Percentiles rank a stretch among this genome's conserved stretches.
Conservation (phyloP, 225 moss, liverwort and hornwort species). For the Physcomitrium patens region DNA sequence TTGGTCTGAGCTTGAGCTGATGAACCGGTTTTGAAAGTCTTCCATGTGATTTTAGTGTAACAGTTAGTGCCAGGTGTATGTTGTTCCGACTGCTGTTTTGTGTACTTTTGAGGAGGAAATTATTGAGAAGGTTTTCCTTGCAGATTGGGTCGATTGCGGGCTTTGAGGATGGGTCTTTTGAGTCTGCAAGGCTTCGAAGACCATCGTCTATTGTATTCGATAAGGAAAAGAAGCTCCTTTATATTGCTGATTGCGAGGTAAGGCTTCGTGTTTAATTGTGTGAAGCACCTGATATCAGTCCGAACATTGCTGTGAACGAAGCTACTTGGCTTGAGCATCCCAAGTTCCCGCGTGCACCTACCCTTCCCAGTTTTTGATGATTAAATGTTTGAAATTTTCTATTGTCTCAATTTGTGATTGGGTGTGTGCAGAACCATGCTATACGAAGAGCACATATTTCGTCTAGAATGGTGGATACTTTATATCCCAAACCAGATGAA, state of each 20-base stretch:
- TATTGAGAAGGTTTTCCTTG: conserved; percentile 4
- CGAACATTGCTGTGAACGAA: conserved; percentile 7
- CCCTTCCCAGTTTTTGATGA: not conserved
- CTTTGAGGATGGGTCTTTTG: conserved; percentile 78
- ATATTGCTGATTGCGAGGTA: conserved; percentile 90
- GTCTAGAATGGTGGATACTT: conserved; percentile 53
- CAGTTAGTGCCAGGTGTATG: not conserved
- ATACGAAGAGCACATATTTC: conserved; percentile 70
- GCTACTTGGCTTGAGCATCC: too few relatives aligned
- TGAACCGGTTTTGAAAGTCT: not conserved
- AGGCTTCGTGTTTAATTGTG: not conserved
- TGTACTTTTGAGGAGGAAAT: not conserved
- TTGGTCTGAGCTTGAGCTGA: conserved; percentile 14
- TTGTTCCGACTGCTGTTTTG: not conserved
- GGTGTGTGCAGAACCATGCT: conserved; percentile 69
- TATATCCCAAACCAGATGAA: conserved; percentile 41
- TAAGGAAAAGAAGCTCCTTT: conserved; percentile 47
- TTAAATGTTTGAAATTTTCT: not conserved
- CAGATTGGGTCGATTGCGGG: conserved; percentile 79
- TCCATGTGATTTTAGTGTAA: not conserved
- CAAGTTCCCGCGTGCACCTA: not conserved
- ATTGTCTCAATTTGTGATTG: conserved; percentile 11
- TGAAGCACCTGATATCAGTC: conserved; percentile 3
- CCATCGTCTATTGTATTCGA: conserved; percentile 65
- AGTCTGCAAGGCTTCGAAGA: conserved; percentile 51